Percentiles rank a stretch among this genome's conserved stretches.
Conservation (phyloP, 495 filamentous ascomycete species). For the Rhizodiscina lignyota region DNA sequence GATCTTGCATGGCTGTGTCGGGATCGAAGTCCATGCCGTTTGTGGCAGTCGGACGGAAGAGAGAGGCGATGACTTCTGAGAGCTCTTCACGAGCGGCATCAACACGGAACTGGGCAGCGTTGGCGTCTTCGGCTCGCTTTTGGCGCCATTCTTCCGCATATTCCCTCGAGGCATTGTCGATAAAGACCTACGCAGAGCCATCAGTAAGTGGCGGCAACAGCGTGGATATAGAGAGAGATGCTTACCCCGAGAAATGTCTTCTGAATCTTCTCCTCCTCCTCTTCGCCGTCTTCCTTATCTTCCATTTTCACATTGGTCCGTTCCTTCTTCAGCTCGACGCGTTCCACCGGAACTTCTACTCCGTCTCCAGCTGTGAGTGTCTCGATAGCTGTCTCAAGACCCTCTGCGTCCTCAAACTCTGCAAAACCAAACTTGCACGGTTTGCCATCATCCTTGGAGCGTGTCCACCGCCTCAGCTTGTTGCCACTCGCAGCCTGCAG, state of each 20-base stretch:
- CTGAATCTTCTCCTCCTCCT: conserved; percentile 27
- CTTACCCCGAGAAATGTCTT: too few species aligned
- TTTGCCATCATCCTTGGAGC: conserved; percentile 69
- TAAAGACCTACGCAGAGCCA: conserved; percentile 39
- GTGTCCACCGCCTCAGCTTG: conserved; percentile 67
- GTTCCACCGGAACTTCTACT: conserved; percentile 72
- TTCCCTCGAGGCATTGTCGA: conserved; percentile 65
- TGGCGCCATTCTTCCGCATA: conserved; percentile 70
- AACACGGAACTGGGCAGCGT: conserved; percentile 48
- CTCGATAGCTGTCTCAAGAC: conserved; percentile 72
- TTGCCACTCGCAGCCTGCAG: conserved; percentile 64
- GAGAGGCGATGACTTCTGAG: conserved; percentile 44
- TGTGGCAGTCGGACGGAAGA: conserved; percentile 49
- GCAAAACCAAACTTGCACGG: conserved; percentile 86
- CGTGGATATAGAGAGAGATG: conserved; percentile 5
- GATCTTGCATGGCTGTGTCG: conserved; percentile 56
- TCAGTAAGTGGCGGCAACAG: conserved; percentile 4
- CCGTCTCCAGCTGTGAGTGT: conserved; percentile 51
- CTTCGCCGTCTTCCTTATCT: conserved; percentile 25
- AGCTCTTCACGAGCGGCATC: conserved; percentile 49
- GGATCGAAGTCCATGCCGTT: conserved; percentile 40
- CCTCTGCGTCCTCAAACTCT: conserved; percentile 87
- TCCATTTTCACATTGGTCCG: too few species aligned
- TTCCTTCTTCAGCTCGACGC: too few species aligned
- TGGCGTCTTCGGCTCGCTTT: conserved; percentile 43